A percentile compares a stretch with the other conserved stretches of the same genome.
Conservation (phyloP, 2,329 filamentous ascomycete species). For the Aspergillus puulaauensis region DNA sequence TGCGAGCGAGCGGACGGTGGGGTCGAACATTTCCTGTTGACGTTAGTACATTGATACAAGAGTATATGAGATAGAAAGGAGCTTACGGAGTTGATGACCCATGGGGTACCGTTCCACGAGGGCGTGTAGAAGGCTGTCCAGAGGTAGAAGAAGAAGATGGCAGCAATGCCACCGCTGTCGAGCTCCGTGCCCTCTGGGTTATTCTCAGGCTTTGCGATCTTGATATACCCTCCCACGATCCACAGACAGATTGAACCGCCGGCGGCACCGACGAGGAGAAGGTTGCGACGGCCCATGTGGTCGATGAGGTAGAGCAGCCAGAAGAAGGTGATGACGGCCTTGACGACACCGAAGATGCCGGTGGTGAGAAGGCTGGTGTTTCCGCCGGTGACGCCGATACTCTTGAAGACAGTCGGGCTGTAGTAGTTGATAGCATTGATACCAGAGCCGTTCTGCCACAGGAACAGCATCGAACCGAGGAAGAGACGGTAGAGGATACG, state of each 20-base stretch:
- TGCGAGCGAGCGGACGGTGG: slow-evolving; percentile 67
- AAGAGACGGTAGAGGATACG: slow-evolving; percentile 70
- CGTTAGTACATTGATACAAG: neutral
- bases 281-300: slow-evolving; percentile 59
- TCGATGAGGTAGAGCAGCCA: slow-evolving; percentile 72
- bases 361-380: slow-evolving; percentile 65
- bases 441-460: slow-evolving; percentile 75
- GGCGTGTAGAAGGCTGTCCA: slow-evolving; percentile 74
- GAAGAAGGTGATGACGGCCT: slow-evolving; percentile 66
- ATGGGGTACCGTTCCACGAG: slow-evolving; percentile 72
- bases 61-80: slow-evolving; percentile 3
- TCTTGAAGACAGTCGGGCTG: slow-evolving; percentile 66
- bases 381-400: slow-evolving; percentile 61
- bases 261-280: slow-evolving; percentile 64
- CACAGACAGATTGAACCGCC: slow-evolving; percentile 54
- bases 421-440: slow-evolving; percentile 83
- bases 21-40: slow-evolving; percentile 66
- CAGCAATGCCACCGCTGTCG: slow-evolving; percentile 41
- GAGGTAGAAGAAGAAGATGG: slow-evolving; percentile 68
- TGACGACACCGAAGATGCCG: slow-evolving; percentile 75
- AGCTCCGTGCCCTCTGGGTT: slow-evolving; percentile 21
- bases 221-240: slow-evolving; percentile 41
- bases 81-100: slow-evolving; percentile 65
- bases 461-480: slow-evolving; percentile 70
- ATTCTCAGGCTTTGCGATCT: slow-evolving; percentile 29